A percentile compares a stretch with the other conserved stretches of the same genome.
Evolutionary conservation across 1,284 basidiomycete species (phyloP).

Genomic region (Sphaerobolus stellatus): DNA sequence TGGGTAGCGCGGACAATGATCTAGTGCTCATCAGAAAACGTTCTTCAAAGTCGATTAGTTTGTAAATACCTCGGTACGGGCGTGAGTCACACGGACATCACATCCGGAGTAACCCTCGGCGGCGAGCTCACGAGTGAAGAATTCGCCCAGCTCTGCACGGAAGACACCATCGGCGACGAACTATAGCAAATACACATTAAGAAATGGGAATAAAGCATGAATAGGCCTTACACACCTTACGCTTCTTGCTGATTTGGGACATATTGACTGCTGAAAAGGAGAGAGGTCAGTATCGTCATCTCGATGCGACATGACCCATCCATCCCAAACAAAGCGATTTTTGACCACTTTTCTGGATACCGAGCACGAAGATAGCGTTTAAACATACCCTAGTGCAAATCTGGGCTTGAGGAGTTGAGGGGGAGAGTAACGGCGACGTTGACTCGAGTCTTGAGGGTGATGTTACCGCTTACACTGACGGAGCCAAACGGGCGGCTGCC

Average conservation of each 20-base stretch:
- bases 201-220: not conserved
- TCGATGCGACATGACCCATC: conserved; percentile 5
- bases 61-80: conserved; percentile 84
- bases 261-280: conserved; percentile 43
- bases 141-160: conserved; percentile 97
- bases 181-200: conserved; percentile 35
- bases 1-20: conserved; percentile 99
- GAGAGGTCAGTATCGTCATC: conserved; percentile 14
- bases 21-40: conserved; percentile 38
- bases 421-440: conserved; percentile 1
- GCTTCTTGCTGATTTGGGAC: conserved; percentile 93
- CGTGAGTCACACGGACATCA: conserved; percentile 99
- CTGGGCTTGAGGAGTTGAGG: not conserved
- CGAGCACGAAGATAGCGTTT: not conserved
- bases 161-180: conserved; percentile 99
- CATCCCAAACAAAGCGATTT: conserved; percentile 1
- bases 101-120: conserved; percentile 99
- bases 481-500: not conserved
- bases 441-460: conserved; percentile 1
- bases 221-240: conserved; percentile 46
- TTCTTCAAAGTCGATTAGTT: not conserved
- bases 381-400: not conserved
- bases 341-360: not conserved
- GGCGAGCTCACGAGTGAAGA: conserved; percentile 98
- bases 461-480: no score